phyloP scores from a whole-genome alignment of 257 asterid species.

The Solanum paucissectum region DNA sequence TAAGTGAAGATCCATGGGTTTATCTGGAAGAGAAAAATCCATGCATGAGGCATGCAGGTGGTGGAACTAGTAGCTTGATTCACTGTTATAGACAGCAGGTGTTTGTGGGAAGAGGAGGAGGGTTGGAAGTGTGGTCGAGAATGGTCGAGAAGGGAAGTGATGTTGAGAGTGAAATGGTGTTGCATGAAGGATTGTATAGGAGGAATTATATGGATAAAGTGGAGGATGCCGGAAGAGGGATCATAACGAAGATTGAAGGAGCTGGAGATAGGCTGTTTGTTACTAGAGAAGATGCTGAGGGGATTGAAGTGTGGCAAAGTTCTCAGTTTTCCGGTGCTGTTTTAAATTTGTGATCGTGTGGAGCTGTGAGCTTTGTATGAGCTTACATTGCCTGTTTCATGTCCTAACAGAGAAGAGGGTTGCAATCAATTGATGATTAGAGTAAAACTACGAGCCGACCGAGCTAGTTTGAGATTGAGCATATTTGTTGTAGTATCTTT shows the following conservation, averaged over 20 bases:
- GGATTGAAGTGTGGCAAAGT: constrained; percentile 96
- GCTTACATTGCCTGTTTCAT: background rate
- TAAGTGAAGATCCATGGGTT: constrained; percentile 87
- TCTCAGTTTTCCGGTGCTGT: constrained; percentile 44
- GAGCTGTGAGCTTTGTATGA: background rate
- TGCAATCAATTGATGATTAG: background rate
- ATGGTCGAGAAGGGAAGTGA: constrained; percentile 21
- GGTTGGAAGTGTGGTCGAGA: constrained; percentile 86
- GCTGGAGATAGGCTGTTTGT: constrained; percentile 87
- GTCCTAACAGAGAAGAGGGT: background rate
- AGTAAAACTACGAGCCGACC: background rate
- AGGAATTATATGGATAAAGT: constrained; percentile 74
- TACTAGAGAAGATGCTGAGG: constrained; percentile 69
- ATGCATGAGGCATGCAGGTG: constrained; percentile 59
- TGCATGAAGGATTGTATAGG: constrained; percentile 51
- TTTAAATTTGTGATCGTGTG: constrained; percentile 28
- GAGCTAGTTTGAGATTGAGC: background rate
- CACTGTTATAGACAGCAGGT: constrained; percentile 70
- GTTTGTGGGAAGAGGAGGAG: constrained; percentile 79
- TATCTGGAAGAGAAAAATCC: constrained; percentile 85
- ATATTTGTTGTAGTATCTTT: background rate
- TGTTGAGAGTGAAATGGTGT: constrained; percentile 10
- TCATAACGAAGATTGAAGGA: constrained; percentile 67
- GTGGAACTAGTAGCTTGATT: constrained; percentile 26
- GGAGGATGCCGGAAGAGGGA: constrained; percentile 65